phyloP scores from a whole-genome alignment of 495 filamentous ascomycete genomes.

The Podospora australis region DNA sequence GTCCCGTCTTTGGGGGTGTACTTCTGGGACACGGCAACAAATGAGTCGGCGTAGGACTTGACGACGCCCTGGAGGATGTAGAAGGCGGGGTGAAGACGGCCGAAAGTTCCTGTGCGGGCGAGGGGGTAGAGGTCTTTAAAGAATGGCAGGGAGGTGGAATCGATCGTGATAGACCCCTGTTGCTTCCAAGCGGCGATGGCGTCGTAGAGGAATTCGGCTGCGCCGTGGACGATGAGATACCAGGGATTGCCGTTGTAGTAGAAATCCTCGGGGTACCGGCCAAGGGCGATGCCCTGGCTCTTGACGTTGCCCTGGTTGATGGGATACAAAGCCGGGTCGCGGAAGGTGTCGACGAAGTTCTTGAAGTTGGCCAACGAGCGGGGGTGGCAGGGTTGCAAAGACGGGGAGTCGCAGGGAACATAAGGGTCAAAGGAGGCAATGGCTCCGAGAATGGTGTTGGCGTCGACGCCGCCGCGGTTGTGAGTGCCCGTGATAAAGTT shows the following conservation, averaged over 20 bases:
- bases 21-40: constrained; percentile 44
- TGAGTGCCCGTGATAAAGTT: constrained; percentile 41
- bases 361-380: constrained; percentile 57
- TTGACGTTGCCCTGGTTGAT: constrained; percentile 44
- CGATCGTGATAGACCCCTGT: constrained; percentile 44
- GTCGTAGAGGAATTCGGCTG: constrained; percentile 58
- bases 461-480: constrained; percentile 51
- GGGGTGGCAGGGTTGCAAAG: constrained; percentile 55
- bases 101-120: constrained; percentile 27
- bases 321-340: constrained; percentile 39
- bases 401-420: constrained; percentile 45
- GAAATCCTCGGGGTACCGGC: constrained; percentile 59
- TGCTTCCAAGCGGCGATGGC: constrained; percentile 50
- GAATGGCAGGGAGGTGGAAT: constrained; percentile 45
- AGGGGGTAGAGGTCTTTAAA: constrained; percentile 45
- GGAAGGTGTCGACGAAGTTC: constrained; percentile 55
- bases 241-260: constrained; percentile 60
- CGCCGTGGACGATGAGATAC: constrained; percentile 55
- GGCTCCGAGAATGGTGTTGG: constrained; percentile 52
- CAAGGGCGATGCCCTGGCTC: constrained; percentile 51
- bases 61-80: constrained; percentile 38
- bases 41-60: constrained; percentile 55
- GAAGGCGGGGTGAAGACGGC: not conserved
- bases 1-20: constrained; percentile 49
- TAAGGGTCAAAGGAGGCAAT: constrained; percentile 55